Conservation (phyloP, 345 rosid genomes). For the Citrus medica region DNA sequence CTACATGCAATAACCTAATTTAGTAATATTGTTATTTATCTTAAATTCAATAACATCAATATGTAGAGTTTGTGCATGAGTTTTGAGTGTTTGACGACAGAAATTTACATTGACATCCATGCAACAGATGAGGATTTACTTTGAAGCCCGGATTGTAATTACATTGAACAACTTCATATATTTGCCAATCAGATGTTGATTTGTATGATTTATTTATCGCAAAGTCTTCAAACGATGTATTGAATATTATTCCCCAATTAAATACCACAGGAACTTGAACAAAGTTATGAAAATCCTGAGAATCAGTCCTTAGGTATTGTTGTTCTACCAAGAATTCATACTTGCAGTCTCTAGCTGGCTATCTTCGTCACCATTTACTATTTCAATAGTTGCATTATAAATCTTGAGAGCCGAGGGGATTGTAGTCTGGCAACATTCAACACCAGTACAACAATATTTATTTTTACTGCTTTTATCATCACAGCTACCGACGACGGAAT, state of each 20-base stretch:
- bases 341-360: neutral
- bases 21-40: no score
- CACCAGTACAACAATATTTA: no score
- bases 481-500: no score
- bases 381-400: neutral
- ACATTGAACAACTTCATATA: neutral
- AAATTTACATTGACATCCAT: constrained; percentile 1
- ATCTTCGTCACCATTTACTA: neutral
- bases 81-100: no score
- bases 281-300: no score
- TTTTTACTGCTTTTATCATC: no score
- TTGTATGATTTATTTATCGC: neutral
- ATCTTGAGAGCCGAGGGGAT: neutral
- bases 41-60: no score
- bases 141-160: neutral
- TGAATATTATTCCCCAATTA: neutral
- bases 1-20: neutral
- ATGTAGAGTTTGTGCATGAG: no score
- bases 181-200: neutral
- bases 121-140: neutral
- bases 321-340: neutral
- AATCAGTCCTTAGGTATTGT: no score
- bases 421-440: no score
- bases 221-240: neutral
- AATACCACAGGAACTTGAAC: neutral